Conservation (phyloP, 176 grass and related monocot genomes). For the Triticum urartu region DNA sequence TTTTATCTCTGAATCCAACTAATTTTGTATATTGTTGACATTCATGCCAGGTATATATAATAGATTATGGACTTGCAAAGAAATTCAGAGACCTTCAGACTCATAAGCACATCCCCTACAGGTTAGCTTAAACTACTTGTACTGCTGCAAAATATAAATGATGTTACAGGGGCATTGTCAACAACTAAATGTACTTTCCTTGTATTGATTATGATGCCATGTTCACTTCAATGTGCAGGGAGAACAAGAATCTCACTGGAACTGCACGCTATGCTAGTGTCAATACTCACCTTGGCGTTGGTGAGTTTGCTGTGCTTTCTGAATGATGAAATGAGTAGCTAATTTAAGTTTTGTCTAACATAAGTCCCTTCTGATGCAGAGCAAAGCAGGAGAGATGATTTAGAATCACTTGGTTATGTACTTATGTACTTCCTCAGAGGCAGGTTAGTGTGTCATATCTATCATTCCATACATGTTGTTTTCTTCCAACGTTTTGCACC, state of each 20-base stretch:
- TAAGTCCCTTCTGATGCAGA: conserved; percentile 36
- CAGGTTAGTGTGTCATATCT: conserved; percentile 47
- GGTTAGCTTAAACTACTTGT: conserved; percentile 32
- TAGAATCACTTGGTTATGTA: conserved; percentile 82
- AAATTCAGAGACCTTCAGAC: conserved; percentile 78
- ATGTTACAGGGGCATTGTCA: background rate
- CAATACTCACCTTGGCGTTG: conserved; percentile 85
- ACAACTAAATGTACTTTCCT: background rate
- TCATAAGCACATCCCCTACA: conserved; percentile 81
- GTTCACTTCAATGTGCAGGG: conserved; percentile 44
- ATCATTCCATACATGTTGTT: background rate
- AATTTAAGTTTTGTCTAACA: background rate
- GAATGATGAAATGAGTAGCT: background rate
- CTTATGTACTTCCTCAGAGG: conserved; percentile 90
- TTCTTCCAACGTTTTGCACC: background rate
- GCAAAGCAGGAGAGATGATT: conserved; percentile 85
- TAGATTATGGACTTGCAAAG: conserved; percentile 83
- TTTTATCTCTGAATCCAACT: background rate
- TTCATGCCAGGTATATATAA: conserved; percentile 68
- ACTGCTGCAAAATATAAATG: background rate
- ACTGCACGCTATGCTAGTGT: conserved; percentile 86
- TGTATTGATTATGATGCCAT: conserved; percentile 13
- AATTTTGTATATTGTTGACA: background rate
- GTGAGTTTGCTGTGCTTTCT: conserved; percentile 40
- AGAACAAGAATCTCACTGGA: conserved; percentile 88